Conservation (phyloP, 176 grass and related monocot genomes). For the Oryza coarctata region DNA sequence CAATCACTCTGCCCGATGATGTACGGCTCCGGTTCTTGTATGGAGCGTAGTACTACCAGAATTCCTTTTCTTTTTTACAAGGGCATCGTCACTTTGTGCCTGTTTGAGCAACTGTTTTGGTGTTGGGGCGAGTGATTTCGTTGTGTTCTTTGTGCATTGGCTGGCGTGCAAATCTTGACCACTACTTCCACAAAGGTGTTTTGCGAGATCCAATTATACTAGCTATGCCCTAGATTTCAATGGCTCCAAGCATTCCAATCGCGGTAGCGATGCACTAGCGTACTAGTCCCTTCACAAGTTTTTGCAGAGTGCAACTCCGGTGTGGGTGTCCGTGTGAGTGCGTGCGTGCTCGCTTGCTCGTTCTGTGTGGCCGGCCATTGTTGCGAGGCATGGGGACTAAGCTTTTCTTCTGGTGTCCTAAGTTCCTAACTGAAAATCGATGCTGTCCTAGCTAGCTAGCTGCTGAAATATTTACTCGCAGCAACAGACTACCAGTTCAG, state of each 20-base stretch:
- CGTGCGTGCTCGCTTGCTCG: background rate
- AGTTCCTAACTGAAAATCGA: background rate
- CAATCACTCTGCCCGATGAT: background rate
- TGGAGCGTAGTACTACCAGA: slow-evolving; percentile 8
- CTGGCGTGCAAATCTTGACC: slow-evolving; percentile 41
- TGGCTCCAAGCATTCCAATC: slow-evolving; percentile 27
- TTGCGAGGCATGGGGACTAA: slow-evolving; percentile 20
- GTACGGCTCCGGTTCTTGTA: background rate
- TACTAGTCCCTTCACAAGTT: slow-evolving; percentile 6
- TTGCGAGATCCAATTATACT: slow-evolving; percentile 33
- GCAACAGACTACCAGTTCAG: background rate
- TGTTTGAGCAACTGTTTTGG: background rate
- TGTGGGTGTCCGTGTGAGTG: background rate
- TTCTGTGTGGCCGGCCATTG: slow-evolving; percentile 19
- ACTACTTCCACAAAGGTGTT: slow-evolving; percentile 6
- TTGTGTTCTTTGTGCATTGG: slow-evolving; percentile 35
- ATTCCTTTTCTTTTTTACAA: background rate
- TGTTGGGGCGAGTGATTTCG: slow-evolving; percentile 20
- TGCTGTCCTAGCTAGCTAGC: background rate
- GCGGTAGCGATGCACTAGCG: background rate
- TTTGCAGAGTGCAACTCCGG: background rate
- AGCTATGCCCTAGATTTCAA: slow-evolving; percentile 31
- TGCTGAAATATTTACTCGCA: background rate
- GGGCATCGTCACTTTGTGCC: background rate
- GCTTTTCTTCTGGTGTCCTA: slow-evolving; percentile 32